Conservation (phyloP, 2,329 filamentous ascomycete species). For the Calonectria multiphialidica region DNA sequence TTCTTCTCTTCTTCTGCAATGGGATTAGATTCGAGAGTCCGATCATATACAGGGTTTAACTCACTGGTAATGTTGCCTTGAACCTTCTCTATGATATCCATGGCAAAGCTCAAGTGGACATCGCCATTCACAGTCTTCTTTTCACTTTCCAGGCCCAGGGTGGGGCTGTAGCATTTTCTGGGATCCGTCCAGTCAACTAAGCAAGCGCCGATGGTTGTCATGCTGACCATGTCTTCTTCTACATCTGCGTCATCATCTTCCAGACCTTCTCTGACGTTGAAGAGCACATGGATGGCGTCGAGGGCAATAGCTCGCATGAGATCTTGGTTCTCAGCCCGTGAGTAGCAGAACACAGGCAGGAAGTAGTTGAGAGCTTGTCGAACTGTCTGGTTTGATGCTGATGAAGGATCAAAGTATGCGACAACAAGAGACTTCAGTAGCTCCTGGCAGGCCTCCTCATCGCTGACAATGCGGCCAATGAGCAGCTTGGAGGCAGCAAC, state of each 20-base stretch:
- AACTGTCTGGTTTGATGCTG: slow-evolving; percentile 82
- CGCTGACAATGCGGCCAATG: slow-evolving; percentile 81
- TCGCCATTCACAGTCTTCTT: slow-evolving; percentile 79
- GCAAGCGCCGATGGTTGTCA: slow-evolving; percentile 83
- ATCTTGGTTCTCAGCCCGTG: slow-evolving; percentile 82
- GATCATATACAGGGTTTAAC: slow-evolving; percentile 44
- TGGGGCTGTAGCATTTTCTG: slow-evolving; percentile 75
- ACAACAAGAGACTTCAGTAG: slow-evolving; percentile 88
- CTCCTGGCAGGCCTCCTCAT: slow-evolving; percentile 74
- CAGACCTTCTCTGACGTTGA: slow-evolving; percentile 77
- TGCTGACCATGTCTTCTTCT: slow-evolving; percentile 81
- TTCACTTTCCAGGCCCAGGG: slow-evolving; percentile 63
- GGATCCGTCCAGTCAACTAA: slow-evolving; percentile 97
- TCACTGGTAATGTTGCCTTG: slow-evolving; percentile 76
- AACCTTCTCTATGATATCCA: slow-evolving; percentile 81
- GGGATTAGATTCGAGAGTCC: slow-evolving; percentile 42
- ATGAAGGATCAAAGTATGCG: slow-evolving; percentile 90
- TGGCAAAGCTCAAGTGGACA: slow-evolving; percentile 84
- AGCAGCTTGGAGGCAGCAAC: slow-evolving; percentile 88
- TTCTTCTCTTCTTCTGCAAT: slow-evolving; percentile 86
- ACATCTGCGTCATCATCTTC: slow-evolving; percentile 83
- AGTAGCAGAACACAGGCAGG: slow-evolving; percentile 94
- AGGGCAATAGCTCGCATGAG: slow-evolving; percentile 83
- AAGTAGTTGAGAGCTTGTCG: slow-evolving; percentile 93
- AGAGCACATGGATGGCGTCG: slow-evolving; percentile 79